Base-by-base conservation (phyloP, 352 stramenopile genomes). In the Phytophthora pinifolia region DNA sequence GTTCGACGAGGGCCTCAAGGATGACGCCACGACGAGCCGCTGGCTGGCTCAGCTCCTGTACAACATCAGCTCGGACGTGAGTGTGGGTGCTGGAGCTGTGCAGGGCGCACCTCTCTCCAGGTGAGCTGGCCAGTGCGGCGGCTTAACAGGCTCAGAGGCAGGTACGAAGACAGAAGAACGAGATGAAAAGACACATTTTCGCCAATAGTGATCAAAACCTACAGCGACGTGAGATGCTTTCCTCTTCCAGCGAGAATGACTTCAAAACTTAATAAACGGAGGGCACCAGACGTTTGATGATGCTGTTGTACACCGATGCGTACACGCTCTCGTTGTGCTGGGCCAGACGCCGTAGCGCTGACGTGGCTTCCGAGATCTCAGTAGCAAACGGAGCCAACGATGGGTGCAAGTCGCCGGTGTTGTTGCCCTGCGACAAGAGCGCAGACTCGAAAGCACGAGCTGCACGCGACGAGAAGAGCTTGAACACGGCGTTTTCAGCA, bases 1-100 rank as follows among this genome's bases (percentile, higher is more conserved):
- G 31, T 99, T 99, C 71, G 82, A 88, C 15, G 80, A 88, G 7
- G 76, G 82, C 39, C 72, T 99, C 25, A 97, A 97, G 64, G 96
- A 98, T 61, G 97, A 99, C 76, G 76, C 89, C 14, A 98, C 92
- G 2, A 98, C 98, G 13, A 97, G 96, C 55, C 96, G 97, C 55
- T 99, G 97, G 97, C 72, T 99, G 30, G 83, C 76, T 20, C 91
- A 98, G 57, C 78, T 99, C 14, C 67, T 99, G 63, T 97, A 95
- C 76, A 98, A 96, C 74, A 89, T 97, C 55, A 90, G 45, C 44
- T 56, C 62, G 15, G 66, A 74, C 36, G 25, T 58, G 0, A 65
- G 46, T 18, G 44, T 67, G 4, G 65, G 61, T 4, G 55, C 66
- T 29, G 60, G 50, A 4, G 66, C 52, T 31, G 46, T 52, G 9